Evolutionary conservation across 2,329 filamentous ascomycete species (phyloP).

Genomic region (Aplosporella prunicola): DNA sequence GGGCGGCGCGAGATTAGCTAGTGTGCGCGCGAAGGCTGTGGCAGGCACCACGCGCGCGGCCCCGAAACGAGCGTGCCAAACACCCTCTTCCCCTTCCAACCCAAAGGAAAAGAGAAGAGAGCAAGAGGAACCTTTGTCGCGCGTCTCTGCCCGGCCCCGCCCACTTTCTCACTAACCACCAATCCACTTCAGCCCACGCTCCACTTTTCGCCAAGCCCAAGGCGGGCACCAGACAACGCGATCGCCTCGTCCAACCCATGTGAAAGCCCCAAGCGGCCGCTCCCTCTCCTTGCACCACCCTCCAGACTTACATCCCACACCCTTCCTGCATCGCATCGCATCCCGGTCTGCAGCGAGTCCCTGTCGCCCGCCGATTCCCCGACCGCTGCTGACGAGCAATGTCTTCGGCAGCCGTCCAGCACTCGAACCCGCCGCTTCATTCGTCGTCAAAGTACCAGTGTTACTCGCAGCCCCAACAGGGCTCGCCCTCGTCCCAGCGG

Average conservation of each 20-base stretch:
- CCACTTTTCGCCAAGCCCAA: slow-evolving; percentile 9
- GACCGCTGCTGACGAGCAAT: slow-evolving; percentile 16
- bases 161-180: no score
- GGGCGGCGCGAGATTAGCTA: no score
- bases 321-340: not conserved
- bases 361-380: no score
- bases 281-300: slow-evolving; percentile 8
- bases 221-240: slow-evolving; percentile 9
- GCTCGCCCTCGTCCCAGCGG: slow-evolving; percentile 28
- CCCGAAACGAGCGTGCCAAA: no score
- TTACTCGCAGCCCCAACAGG: slow-evolving; percentile 18
- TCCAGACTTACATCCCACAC: slow-evolving; percentile 2
- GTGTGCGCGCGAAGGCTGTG: no score
- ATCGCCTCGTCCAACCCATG: slow-evolving; percentile 8
- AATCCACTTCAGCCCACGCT: no score
- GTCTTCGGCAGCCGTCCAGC: slow-evolving; percentile 29
- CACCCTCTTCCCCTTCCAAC: no score
- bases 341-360: no score
- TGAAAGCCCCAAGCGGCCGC: slow-evolving; percentile 7
- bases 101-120: no score
- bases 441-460: slow-evolving; percentile 19
- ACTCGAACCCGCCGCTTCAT: slow-evolving; percentile 18
- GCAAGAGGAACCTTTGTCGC: no score
- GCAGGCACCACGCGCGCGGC: no score
- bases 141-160: no score